phyloP scores from a whole-genome alignment of 2,329 filamentous ascomycete genomes.

The Xylariaceae sp. region DNA sequence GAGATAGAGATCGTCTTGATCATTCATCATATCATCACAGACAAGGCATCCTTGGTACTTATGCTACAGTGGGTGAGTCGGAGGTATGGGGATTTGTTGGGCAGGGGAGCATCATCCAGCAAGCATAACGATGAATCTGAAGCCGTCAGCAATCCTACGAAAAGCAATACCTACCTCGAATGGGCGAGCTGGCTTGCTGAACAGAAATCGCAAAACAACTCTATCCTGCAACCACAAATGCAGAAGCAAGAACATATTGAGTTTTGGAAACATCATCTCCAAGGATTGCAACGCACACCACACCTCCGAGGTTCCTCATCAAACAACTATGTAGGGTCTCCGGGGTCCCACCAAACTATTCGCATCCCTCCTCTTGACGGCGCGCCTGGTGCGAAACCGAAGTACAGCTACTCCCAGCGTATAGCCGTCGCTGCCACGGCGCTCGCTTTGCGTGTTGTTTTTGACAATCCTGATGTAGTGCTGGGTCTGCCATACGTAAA shows the following conservation, averaged over 20 bases:
- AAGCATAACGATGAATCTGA: neutral
- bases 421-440: constrained; percentile 11
- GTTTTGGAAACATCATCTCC: constrained; percentile 4
- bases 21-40: constrained; percentile 11
- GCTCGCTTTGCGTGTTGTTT: neutral
- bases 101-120: neutral
- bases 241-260: neutral
- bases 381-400: too few species aligned
- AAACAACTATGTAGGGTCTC: neutral
- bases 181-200: constrained; percentile 6
- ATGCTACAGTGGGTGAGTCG: constrained; percentile 7
- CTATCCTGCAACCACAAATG: neutral
- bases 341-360: neutral
- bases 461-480: neutral
- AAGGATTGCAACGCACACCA: neutral
- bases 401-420: constrained; percentile 12
- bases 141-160: too few species aligned
- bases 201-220: neutral
- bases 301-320: neutral
- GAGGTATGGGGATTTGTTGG: neutral
- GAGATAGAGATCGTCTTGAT: neutral
- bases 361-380: neutral
- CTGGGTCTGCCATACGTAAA: constrained; percentile 18
- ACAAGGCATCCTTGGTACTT: constrained; percentile 5
- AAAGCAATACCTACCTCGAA: constrained; percentile 3